Evolutionary conservation across 768 basidiomycete species (phyloP).

Genomic region (Rhodotorula toruloides): DNA sequence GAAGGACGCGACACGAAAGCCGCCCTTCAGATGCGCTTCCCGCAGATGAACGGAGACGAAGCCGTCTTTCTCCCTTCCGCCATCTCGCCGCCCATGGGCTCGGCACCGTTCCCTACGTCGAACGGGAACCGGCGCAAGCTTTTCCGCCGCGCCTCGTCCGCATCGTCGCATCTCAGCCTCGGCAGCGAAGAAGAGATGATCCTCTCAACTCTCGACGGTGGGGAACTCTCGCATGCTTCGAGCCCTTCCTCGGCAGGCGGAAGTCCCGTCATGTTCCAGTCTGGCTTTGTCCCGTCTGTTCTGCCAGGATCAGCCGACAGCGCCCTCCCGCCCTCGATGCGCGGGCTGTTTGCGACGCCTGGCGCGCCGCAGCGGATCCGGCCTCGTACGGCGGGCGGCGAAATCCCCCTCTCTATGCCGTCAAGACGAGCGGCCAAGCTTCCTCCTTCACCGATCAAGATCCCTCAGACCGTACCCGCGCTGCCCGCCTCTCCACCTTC

Average conservation of each 20-base stretch:
- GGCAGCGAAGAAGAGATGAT: conserved; percentile 7
- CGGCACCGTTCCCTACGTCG: not conserved
- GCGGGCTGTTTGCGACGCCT: conserved; percentile 1
- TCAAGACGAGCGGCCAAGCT: not conserved
- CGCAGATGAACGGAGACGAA: not conserved
- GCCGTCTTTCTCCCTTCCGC: not conserved
- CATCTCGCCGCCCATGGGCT: not conserved
- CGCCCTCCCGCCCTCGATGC: not conserved
- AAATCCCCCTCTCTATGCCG: not conserved
- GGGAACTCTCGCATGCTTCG: not conserved
- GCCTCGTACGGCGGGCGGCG: not conserved
- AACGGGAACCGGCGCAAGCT: too few species aligned
- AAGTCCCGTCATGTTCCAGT: not conserved
- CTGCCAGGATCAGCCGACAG: not conserved
- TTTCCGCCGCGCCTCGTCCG: not conserved
- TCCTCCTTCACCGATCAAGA: not conserved
- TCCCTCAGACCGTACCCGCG: too few species aligned
- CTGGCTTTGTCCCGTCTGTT: too few species aligned
- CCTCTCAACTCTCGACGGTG: not conserved
- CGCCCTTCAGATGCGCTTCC: conserved; percentile 1
- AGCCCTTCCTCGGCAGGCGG: too few species aligned
- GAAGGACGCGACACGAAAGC: not conserved
- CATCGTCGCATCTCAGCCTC: not conserved
- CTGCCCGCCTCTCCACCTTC: too few species aligned
- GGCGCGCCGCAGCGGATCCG: too few species aligned